These are phyloP conservation scores for Pelagomonas calceolata DNA, from an alignment of 108 stramenopile species.

Conservation along the genomic window DNA sequence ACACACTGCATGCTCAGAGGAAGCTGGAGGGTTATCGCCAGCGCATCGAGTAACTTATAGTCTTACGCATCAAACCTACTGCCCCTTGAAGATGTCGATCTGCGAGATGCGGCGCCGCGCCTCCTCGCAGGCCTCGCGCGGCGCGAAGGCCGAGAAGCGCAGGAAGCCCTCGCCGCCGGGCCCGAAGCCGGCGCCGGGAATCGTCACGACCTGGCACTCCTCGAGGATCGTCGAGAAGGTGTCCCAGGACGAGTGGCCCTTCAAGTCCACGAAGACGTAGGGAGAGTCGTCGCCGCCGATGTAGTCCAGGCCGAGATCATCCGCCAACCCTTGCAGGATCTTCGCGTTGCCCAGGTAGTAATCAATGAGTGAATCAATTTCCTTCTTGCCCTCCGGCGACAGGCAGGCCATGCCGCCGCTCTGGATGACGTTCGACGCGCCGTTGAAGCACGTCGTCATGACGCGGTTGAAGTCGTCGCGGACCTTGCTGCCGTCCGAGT, in stretches of 20 bases:
- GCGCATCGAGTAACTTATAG: too few species aligned
- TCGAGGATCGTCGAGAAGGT: slow-evolving; percentile 81
- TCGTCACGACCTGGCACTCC: slow-evolving; percentile 91
- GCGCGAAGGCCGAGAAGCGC: slow-evolving; percentile 84
- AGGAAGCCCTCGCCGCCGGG: slow-evolving; percentile 94
- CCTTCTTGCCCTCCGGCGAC: slow-evolving; percentile 76
- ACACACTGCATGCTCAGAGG: too few species aligned
- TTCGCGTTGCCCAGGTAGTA: slow-evolving; percentile 92
- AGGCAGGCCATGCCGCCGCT: slow-evolving; percentile 82
- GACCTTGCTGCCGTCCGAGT: slow-evolving; percentile 70
- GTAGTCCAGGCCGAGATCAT: slow-evolving; percentile 54
- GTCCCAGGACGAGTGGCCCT: slow-evolving; percentile 74
- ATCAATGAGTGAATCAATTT: slow-evolving; percentile 84
- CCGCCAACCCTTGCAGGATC: slow-evolving; percentile 68
- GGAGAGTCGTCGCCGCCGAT: slow-evolving; percentile 88
- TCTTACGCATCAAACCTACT: too few species aligned
- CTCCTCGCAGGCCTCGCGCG: slow-evolving; percentile 70
- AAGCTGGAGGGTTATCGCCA: too few species aligned
- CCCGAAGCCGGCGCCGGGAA: slow-evolving; percentile 94
- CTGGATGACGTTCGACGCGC: slow-evolving; percentile 92
- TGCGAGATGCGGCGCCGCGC: slow-evolving; percentile 73
- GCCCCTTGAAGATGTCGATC: not conserved
- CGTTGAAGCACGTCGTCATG: slow-evolving; percentile 95
- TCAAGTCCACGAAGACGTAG: slow-evolving; percentile 80
- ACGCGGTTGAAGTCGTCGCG: slow-evolving; percentile 87